Evolutionary conservation across 345 rosid species (phyloP), one percentile per base, ranked within the genome.

Genomic region (Murraya paniculata): DNA sequence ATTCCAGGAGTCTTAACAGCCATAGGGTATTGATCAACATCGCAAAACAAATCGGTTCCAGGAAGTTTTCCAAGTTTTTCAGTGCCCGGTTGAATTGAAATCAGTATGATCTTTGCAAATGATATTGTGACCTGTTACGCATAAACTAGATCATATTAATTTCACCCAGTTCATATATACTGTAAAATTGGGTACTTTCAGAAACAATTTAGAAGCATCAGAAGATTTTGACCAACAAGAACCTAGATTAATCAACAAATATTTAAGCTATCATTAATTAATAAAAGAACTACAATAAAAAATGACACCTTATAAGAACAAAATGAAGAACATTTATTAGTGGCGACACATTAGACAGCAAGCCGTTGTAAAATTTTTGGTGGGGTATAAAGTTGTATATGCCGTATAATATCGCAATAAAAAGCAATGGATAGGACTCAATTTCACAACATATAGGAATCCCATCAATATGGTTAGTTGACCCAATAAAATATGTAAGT

Each of bases 21-120:
- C 93, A 90, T 83, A 4, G 98, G 98, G 81, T 90, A 95, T 64
- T 95, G 98, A 59, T 89, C 83, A 4, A 90, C 82, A 79, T 90
- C 87, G 18, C 90, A 82, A 73, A 87, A 95, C 25, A 72, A 41
- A 39, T 90, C 87, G 21, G 88, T 90, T 64, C 90, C 94, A 0
- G 98, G 98, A 24, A 95, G 76, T 68, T 87, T 85, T 28, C 98
- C 95, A 1, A 95, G 91, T 9, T 76, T 81, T 85, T 93, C 98
- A 0, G 86, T 84, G 68, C 98, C 97, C 9, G 98, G 94, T 68
- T 86, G 81, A 22, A 91, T 88, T 9, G 98, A 89, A 25, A 91
- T 76, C 25, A 93, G 57, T 11, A 95, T 86, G 78, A 93, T 90
- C 90, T 92, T 95, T 68, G 90, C 86, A 85, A 95, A 95, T 27